phyloP scores from a whole-genome alignment of 345 rosid species.

The Mercurialis annua region DNA sequence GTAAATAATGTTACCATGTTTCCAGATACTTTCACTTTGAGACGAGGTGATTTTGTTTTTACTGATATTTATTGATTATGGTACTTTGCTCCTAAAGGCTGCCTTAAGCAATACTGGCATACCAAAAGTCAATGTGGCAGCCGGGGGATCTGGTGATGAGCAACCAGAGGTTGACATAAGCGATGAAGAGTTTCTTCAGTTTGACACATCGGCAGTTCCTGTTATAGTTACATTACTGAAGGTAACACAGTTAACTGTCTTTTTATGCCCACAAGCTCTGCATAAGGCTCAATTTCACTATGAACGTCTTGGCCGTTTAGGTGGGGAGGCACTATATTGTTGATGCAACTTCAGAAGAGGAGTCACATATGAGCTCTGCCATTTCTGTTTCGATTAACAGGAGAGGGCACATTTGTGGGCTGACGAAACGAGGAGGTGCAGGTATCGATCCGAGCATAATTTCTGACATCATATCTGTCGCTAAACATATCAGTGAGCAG shows the following conservation, averaged over 20 bases:
- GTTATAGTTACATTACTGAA: conserved; percentile 75
- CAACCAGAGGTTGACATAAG: conserved; percentile 91
- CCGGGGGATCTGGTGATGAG: conserved; percentile 52
- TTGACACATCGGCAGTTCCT: conserved; percentile 71
- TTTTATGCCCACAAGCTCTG: background rate
- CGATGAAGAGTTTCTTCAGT: conserved; percentile 87
- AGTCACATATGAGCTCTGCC: conserved; percentile 94
- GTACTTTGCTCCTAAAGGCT: conserved; percentile 48
- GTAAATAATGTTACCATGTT: background rate
- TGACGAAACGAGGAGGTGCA: conserved; percentile 73
- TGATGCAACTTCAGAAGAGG: conserved; percentile 91
- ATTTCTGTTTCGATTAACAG: conserved; percentile 70
- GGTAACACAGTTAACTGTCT: conserved; percentile 32
- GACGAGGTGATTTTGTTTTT: background rate
- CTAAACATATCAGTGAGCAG: conserved; percentile 58
- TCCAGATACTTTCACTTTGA: background rate
- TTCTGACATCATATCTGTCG: conserved; percentile 84
- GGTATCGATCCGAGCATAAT: conserved; percentile 80
- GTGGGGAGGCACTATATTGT: conserved; percentile 72
- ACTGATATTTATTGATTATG: background rate
- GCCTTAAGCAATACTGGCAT: conserved; percentile 88
- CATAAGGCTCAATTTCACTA: background rate
- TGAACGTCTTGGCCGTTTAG: conserved; percentile 29
- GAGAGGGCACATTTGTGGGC: conserved; percentile 71
- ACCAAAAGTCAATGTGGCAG: conserved; percentile 69